Evolutionary conservation across 495 filamentous ascomycete species (phyloP).

Genomic region (Bacidia gigantensis): DNA sequence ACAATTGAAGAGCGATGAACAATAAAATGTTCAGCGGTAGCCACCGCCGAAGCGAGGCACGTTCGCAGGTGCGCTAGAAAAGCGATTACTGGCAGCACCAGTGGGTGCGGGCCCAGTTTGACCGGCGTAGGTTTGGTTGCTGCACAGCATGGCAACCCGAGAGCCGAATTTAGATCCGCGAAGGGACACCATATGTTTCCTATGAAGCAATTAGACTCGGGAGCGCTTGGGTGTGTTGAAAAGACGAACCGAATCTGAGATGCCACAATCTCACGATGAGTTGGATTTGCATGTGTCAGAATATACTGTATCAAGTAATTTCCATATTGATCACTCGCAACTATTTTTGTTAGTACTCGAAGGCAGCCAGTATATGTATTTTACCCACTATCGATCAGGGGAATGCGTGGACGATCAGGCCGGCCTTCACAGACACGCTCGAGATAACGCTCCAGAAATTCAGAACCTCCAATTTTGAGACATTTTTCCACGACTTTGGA

Average conservation of each 20-base stretch:
- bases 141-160: conserved; percentile 96
- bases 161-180: conserved; percentile 97
- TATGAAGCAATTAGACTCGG: conserved; percentile 17
- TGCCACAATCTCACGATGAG: conserved; percentile 86
- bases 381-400: conserved; percentile 78
- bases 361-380: not conserved
- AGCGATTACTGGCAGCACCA: conserved; percentile 47
- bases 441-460: conserved; percentile 88
- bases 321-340: conserved; percentile 95
- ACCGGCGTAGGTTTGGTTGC: conserved; percentile 75
- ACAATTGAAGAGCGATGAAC: too few species aligned
- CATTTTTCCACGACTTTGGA: conserved; percentile 99
- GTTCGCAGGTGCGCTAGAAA: conserved; percentile 38
- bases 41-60: conserved; percentile 33
- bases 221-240: not conserved
- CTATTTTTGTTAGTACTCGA: conserved; percentile 30
- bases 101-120: conserved; percentile 59
- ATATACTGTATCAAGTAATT: conserved; percentile 98
- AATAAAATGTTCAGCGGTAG: conserved; percentile 31
- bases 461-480: conserved; percentile 83
- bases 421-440: conserved; percentile 86
- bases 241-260: conserved; percentile 61
- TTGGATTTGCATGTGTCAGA: conserved; percentile 67
- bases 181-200: conserved; percentile 98
- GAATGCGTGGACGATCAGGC: conserved; percentile 83